Conservation (phyloP, 2,329 filamentous ascomycete genomes). For the Niveomyces coronatus region DNA sequence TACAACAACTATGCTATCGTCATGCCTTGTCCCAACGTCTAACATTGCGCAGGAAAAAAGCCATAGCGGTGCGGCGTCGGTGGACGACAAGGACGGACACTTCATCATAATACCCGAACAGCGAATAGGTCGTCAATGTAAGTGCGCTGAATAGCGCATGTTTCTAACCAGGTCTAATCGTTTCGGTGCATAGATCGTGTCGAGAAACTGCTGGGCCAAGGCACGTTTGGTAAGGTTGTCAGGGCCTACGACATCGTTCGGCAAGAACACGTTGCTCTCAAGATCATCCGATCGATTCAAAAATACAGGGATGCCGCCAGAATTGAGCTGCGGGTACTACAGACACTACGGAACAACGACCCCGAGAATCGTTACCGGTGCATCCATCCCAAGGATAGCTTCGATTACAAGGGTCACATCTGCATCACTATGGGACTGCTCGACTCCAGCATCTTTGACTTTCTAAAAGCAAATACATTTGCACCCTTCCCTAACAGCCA, state of each 20-base stretch:
- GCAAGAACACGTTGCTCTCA: constrained; percentile 9
- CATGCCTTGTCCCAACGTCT: no score
- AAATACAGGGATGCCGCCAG: constrained; percentile 10
- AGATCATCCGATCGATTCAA: constrained; percentile 9
- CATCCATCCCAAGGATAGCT: constrained; percentile 9
- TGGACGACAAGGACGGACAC: constrained; percentile 86
- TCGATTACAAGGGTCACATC: constrained; percentile 10
- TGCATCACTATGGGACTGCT: constrained; percentile 9
- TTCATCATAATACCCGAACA: constrained; percentile 78
- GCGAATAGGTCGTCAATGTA: constrained; percentile 8
- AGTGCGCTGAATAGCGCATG: neutral
- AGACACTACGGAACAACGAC: constrained; percentile 7
- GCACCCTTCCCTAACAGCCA: constrained; percentile 9
- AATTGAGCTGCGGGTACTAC: constrained; percentile 8
- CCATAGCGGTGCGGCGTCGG: constrained; percentile 48
- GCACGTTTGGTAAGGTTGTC: constrained; percentile 7
- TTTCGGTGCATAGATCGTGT: constrained; percentile 4
- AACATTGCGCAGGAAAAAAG: constrained; percentile 12
- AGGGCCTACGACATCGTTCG: constrained; percentile 7
- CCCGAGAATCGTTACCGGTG: constrained; percentile 6
- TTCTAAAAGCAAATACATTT: constrained; percentile 8
- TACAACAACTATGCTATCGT: neutral
- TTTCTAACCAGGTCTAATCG: neutral
- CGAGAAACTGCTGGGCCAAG: constrained; percentile 9
- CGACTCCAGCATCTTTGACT: constrained; percentile 10